Conservation (phyloP, 2,329 filamentous ascomycete species). For the Tympanopsis confertula region DNA sequence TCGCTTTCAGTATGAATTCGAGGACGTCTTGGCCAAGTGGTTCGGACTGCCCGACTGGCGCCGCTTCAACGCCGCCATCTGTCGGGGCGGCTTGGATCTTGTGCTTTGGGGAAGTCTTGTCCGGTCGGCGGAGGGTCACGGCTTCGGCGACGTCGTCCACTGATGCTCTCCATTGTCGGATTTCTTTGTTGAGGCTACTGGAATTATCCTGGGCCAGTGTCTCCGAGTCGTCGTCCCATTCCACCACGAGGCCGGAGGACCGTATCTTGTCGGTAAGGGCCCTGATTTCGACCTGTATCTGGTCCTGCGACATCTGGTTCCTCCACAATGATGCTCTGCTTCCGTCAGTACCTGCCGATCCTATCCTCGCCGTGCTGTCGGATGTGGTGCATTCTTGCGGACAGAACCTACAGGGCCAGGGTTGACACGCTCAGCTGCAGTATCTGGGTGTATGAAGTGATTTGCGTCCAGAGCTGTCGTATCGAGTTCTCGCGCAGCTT, state of each 20-base stretch:
- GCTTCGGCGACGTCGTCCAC: slow-evolving; percentile 13
- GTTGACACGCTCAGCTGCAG: slow-evolving; percentile 14
- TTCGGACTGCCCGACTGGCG: slow-evolving; percentile 7
- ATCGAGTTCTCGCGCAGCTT: slow-evolving; percentile 10
- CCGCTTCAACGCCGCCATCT: too few species aligned
- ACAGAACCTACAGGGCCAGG: slow-evolving; percentile 12
- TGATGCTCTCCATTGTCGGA: slow-evolving; percentile 12
- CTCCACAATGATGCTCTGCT: too few species aligned
- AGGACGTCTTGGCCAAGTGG: slow-evolving; percentile 10
- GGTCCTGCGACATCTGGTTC: slow-evolving; percentile 12
- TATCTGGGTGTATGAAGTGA: slow-evolving; percentile 12
- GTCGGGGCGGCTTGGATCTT: too few species aligned
- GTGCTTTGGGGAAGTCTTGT: too few species aligned
- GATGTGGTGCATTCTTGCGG: too few species aligned
- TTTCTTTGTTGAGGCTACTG: slow-evolving; percentile 9
- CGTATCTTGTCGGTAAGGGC: slow-evolving; percentile 11
- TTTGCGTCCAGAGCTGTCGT: slow-evolving; percentile 9
- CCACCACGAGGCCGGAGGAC: slow-evolving; percentile 7
- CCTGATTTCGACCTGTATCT: slow-evolving; percentile 12
- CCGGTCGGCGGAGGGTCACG: slow-evolving; percentile 10
- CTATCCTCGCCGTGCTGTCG: too few species aligned
- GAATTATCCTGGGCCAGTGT: slow-evolving; percentile 6
- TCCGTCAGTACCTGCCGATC: too few species aligned
- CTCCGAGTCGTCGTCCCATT: background rate
- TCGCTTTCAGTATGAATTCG: slow-evolving; percentile 8